Base-by-base conservation (phyloP, 345 rosid genomes). In the Boechera retrofracta region DNA sequence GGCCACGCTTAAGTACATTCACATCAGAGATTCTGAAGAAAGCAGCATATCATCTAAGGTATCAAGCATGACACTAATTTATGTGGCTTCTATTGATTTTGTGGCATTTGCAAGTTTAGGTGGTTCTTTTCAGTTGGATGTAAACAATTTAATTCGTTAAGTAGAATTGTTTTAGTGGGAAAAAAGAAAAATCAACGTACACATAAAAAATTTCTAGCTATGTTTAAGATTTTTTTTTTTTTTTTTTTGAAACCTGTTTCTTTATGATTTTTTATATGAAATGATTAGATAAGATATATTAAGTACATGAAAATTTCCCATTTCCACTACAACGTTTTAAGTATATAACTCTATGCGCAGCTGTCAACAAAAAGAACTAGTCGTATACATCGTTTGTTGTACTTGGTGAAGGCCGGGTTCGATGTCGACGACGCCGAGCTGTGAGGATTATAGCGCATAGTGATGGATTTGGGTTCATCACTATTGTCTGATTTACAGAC, bases 391-490 rank as follows among this genome's bases (percentile, higher is more conserved):
- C 6, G 7, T 1, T 5, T 7, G 13, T 3, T 0, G 1, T 2
- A 0, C 2, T 0, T 3, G 21, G 15, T 3, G 13, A 13, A 1
- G 0, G 10, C 45, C 63, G 0, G 42, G 62, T 72, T 62, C 42
- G 69, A 38, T 3, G 0, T 67, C 28, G 0, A 0, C 0, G 33
- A 24, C 4, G 3, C 5, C 0, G 0, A 11, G 69, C 57, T 6
- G 32, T 39, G 69, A 52, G 5, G 53, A 39, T 4, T 10, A 28
- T 3, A 36, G 42, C 61, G 52, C 41, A 62, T 7, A 61, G 0
- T 13, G 68, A 63, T 49, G 51, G 5, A 48, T 4, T 28, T 15
- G 61, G 31, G 21, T 69, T 32, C 77, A 49, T 52, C 54, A n/a
- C 24, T 0, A 11, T 4, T 54, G 77, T 63, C 24, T 57, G 73